A percentile compares a stretch with the other conserved stretches of the same genome.
Conservation (phyloP, 306 rosid genomes). For the Styphnolobium japonicum region DNA sequence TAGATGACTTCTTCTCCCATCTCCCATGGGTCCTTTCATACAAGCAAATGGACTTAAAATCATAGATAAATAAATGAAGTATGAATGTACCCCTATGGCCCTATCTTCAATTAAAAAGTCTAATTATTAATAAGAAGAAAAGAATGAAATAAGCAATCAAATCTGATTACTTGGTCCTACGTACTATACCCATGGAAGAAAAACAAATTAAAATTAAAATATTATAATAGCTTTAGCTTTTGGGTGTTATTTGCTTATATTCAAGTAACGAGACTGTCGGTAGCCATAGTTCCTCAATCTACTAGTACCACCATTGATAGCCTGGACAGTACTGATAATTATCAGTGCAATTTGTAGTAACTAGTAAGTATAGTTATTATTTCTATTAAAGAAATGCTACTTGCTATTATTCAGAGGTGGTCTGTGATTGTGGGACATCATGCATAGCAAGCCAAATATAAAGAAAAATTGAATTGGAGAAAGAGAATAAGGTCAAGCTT, state of each 20-base stretch:
- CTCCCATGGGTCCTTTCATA: background rate
- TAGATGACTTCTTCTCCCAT: background rate
- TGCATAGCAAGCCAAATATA: background rate
- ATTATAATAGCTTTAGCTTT: slow-evolving; percentile 1
- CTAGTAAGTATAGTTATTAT: background rate
- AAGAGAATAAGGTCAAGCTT: background rate
- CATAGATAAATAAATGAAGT: background rate
- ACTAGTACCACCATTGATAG: background rate
- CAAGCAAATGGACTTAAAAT: background rate
- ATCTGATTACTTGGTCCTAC: slow-evolving; percentile 29
- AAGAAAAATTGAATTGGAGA: background rate
- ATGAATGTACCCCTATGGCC: background rate
- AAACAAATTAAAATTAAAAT: background rate
- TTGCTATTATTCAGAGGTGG: background rate
- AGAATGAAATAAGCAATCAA: slow-evolving; percentile 2
- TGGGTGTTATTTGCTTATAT: slow-evolving; percentile 26
- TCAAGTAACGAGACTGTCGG: slow-evolving; percentile 35
- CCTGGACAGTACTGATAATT: background rate
- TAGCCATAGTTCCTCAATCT: slow-evolving; percentile 4
- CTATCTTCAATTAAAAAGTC: background rate
- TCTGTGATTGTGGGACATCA: slow-evolving; percentile 28
- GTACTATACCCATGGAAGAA: slow-evolving; percentile 16
- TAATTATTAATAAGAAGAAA: background rate
- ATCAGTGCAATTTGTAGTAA: background rate
- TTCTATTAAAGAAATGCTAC: background rate